phyloP scores from a whole-genome alignment of 2,329 filamentous ascomycete genomes.

The Aspergillus brasiliensis region DNA sequence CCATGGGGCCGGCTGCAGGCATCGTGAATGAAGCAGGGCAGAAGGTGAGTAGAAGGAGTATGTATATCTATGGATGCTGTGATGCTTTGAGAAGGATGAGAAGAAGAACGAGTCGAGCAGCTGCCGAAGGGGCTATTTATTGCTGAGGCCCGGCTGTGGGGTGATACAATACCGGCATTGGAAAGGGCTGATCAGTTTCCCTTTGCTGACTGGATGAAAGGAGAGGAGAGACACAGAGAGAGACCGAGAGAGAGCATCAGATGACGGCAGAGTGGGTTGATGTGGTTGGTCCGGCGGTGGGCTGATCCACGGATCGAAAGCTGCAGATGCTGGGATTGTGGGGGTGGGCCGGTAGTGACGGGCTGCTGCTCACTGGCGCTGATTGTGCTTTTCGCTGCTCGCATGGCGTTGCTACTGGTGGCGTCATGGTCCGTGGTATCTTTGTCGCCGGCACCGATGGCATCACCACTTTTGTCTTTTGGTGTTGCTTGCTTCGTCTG shows the following conservation, averaged over 20 bases:
- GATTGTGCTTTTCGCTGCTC: too few relatives aligned
- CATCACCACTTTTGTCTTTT: background rate
- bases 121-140: background rate
- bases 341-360: constrained; percentile 15
- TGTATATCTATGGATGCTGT: background rate
- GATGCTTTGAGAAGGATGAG: background rate
- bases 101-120: background rate
- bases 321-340: background rate
- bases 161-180: background rate
- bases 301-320: constrained; percentile 4
- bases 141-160: background rate
- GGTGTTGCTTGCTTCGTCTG: too few relatives aligned
- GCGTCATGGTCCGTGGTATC: background rate
- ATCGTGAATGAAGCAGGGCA: background rate
- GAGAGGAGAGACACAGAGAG: background rate
- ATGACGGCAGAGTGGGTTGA: constrained; percentile 6
- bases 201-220: background rate
- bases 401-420: background rate
- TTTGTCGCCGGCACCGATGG: background rate
- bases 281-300: constrained; percentile 4
- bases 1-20: constrained; percentile 6
- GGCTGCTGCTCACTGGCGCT: too few relatives aligned
- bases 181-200: background rate
- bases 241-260: background rate
- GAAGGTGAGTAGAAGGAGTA: background rate